Evolutionary conservation across 768 basidiomycete species (phyloP), one percentile per base, ranked within the genome.

Genomic region (Tylopilus cervinicoccineus): DNA sequence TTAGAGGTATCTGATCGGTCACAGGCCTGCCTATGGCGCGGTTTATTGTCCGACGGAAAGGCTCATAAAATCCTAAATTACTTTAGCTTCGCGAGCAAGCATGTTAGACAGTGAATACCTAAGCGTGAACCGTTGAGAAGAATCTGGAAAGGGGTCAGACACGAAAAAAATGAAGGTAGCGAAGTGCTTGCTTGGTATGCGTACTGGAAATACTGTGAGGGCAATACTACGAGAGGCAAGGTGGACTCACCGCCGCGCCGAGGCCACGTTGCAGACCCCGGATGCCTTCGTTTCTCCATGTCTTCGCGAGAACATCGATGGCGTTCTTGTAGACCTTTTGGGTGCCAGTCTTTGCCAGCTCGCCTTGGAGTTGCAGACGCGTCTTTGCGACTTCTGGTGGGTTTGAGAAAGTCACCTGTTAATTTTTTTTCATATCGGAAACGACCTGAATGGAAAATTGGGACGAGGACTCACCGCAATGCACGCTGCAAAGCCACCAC

Each of bases 211-310:
- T 44, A 43, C 10, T 9, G 24, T 61, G 45, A 57, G 57, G 32
- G 36, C 13, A 40, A 28, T 24, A 27, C 23, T 20, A 38, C 24
- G 22, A 36, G 39, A 51, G 27, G 24, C 6, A 43, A 9, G n/a
- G 27, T 1, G 16, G 28, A 53, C 81, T 69, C 64, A 94, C 93
- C 40, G 95, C 96, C 53, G 94, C 84, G 52, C 81, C 74, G 28
- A 99, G 77, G 51, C 96, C 96, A 66, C 95, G 78, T 68, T 99
- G 96, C 37, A 96, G 65, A n/a, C 96, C 94, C 28, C 84, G 76
- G 28, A 95, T 71, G 13, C 94, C 94, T 70, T 97, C 94, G 62
- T 94, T 82, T 63, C 67, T 78, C 81, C 84, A 93, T 6, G 93
- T 95, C 70, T 95, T 96, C 29, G 71, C 70, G 27, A 95, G 70